Percentiles rank a stretch among this genome's conserved stretches.
Conservation (phyloP, 148 eudicot species). For the Polygonum maritimum region DNA sequence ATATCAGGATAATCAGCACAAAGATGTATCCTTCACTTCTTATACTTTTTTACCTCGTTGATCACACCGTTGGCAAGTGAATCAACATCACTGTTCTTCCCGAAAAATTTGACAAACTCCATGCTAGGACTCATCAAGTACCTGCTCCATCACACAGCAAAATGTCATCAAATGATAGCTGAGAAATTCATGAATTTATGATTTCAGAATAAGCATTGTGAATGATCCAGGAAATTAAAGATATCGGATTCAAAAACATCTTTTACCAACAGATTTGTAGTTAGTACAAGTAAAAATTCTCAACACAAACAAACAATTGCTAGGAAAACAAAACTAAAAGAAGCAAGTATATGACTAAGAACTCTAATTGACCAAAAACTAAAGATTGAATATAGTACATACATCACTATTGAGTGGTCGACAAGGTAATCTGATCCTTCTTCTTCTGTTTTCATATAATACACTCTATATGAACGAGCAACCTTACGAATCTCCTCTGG, state of each 20-base stretch:
- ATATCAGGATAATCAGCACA: neutral
- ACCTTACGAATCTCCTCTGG: constrained; percentile 73
- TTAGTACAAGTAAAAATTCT: neutral
- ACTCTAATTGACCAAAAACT: neutral
- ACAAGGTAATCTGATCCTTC: constrained; percentile 96
- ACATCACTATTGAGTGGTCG: constrained; percentile 99
- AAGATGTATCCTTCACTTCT: constrained; percentile 16
- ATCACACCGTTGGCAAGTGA: constrained; percentile 69
- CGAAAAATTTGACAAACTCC: constrained; percentile 82
- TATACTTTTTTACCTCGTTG: constrained; percentile 66
- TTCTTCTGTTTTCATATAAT: constrained; percentile 92
- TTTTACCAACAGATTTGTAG: neutral
- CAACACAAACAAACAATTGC: neutral
- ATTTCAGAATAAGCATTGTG: neutral
- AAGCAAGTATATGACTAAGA: neutral
- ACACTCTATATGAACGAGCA: constrained; percentile 91
- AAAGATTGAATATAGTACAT: constrained; percentile 18
- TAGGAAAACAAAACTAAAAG: neutral
- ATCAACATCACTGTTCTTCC: constrained; percentile 72
- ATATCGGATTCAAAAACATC: neutral
- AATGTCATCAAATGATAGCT: neutral
- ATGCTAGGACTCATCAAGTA: constrained; percentile 91
- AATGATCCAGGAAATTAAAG: neutral
- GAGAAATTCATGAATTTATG: neutral
- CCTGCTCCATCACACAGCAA: constrained; percentile 34